Conservation (phyloP, 352 stramenopile genomes). For the Thraustochytrium sp. region DNA sequence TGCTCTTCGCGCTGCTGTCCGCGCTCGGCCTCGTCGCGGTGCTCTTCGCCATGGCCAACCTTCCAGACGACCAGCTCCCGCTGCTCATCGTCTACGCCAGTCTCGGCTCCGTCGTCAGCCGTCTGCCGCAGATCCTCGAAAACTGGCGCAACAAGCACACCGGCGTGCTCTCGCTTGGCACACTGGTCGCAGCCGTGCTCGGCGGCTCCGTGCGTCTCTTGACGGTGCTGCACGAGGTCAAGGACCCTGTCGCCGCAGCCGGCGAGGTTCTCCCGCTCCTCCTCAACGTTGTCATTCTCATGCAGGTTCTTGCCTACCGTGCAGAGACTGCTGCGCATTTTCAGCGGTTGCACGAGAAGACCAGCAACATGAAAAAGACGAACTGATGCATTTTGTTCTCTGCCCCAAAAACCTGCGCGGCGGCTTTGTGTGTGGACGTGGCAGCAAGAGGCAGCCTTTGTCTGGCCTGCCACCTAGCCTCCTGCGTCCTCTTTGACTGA, state of each 20-base stretch:
- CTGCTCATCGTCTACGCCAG: slow-evolving; percentile 4
- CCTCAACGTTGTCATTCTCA: slow-evolving; percentile 23
- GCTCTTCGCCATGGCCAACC: neutral
- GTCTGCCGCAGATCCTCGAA: neutral
- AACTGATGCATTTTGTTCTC: too few species aligned
- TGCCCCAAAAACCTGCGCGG: too few species aligned
- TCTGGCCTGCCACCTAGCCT: too few species aligned
- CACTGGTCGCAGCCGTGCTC: neutral
- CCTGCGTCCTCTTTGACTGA: too few species aligned
- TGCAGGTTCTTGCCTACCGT: neutral
- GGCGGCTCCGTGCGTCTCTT: neutral
- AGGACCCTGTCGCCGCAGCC: neutral
- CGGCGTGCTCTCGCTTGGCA: slow-evolving; percentile 3
- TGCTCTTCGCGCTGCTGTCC: neutral
- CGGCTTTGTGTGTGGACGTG: too few species aligned
- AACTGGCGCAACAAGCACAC: slow-evolving; percentile 14
- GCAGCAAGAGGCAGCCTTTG: too few species aligned
- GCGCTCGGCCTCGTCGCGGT: neutral
- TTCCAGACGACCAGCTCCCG: neutral
- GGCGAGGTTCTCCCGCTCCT: neutral
- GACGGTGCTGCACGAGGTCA: slow-evolving; percentile 24
- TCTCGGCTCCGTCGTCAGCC: neutral
- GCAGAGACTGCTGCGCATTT: neutral
- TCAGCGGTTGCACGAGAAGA: neutral
- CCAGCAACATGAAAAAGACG: neutral